Percentiles rank a stretch among this genome's conserved stretches.
phyloP scores from a whole-genome alignment of 495 filamentous ascomycete species.

The Xylaria castorea region DNA sequence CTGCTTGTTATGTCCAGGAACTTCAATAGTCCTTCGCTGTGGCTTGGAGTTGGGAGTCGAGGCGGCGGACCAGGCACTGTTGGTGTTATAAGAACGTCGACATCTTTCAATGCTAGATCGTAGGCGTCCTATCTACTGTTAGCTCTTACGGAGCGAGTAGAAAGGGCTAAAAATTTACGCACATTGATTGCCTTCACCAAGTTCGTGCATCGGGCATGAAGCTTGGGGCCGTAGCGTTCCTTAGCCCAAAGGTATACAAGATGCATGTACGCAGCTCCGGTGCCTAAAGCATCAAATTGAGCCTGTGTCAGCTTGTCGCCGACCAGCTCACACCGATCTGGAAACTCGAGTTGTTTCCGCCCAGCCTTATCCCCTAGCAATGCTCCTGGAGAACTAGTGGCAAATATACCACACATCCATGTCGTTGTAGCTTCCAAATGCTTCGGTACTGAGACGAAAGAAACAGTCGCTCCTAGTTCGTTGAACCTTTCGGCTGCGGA shows the following conservation, averaged over 20 bases:
- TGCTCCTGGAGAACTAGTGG: slow-evolving; percentile 38
- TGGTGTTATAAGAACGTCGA: slow-evolving; percentile 58
- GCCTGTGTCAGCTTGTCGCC: slow-evolving; percentile 41
- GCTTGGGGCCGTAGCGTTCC: slow-evolving; percentile 38
- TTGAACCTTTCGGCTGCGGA: slow-evolving; percentile 54
- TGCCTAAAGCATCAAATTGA: slow-evolving; percentile 46
- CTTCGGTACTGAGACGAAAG: slow-evolving; percentile 59
- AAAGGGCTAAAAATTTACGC: too few species aligned
- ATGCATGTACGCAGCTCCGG: slow-evolving; percentile 44
- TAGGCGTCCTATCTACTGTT: slow-evolving; percentile 35
- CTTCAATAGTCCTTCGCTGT: slow-evolving; percentile 44
- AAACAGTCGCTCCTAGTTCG: slow-evolving; percentile 58
- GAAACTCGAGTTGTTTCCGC: slow-evolving; percentile 43
- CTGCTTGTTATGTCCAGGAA: slow-evolving; percentile 53
- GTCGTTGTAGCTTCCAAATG: slow-evolving; percentile 56
- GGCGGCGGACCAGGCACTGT: slow-evolving; percentile 46
- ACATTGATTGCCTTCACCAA: slow-evolving; percentile 28
- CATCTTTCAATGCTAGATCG: slow-evolving; percentile 48
- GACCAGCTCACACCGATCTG: slow-evolving; percentile 38
- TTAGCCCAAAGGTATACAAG: slow-evolving; percentile 41
- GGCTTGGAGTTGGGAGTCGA: slow-evolving; percentile 28
- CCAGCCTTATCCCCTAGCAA: slow-evolving; percentile 41
- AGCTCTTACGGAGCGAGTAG: not conserved
- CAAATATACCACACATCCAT: slow-evolving; percentile 51
- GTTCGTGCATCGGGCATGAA: slow-evolving; percentile 44